A percentile compares a stretch with the other conserved stretches of the same genome.
These are phyloP conservation scores for Rhodotorula sphaerocarpa DNA, from an alignment of 768 basidiomycete genomes.

Conservation along the genomic window DNA sequence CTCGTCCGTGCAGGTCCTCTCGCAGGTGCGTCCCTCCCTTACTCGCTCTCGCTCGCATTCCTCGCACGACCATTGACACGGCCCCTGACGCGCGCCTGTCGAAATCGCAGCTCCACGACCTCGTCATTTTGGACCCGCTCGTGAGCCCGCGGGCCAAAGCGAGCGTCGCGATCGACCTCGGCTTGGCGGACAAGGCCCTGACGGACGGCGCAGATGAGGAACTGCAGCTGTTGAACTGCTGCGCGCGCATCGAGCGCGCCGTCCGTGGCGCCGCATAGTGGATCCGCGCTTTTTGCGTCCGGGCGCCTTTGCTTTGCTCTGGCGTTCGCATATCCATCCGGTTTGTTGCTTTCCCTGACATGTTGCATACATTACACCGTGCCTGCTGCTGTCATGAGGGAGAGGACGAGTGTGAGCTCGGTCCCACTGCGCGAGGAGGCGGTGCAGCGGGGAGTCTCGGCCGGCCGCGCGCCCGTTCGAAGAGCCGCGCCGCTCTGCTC, in stretches of 20 bases:
- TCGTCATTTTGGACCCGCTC: conserved; percentile 72
- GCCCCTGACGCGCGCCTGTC: no score
- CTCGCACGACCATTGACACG: not conserved
- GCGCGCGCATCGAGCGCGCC: conserved; percentile 52
- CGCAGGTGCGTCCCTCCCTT: conserved; percentile 68
- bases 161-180: conserved; percentile 69
- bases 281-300: not conserved
- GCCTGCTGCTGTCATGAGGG: no score
- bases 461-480: no score
- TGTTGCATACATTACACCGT: no score
- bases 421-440: no score
- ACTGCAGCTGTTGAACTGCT: conserved; percentile 83
- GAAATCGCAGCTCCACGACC: conserved; percentile 91
- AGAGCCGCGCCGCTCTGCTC: no score
- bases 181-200: conserved; percentile 90
- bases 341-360: no score
- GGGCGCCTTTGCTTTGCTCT: not conserved
- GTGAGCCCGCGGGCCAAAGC: conserved; percentile 74
- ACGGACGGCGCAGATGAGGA: conserved; percentile 97
- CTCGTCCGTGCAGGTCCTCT: conserved; percentile 77
- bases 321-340: no score
- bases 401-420: no score
- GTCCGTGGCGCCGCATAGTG: not conserved
- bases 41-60: not conserved
- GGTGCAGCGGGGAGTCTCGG: no score